A percentile compares a stretch with the other conserved stretches of the same genome.
Evolutionary conservation across 257 asterid species (phyloP).

Genomic region (Fraxinus excelsior): DNA sequence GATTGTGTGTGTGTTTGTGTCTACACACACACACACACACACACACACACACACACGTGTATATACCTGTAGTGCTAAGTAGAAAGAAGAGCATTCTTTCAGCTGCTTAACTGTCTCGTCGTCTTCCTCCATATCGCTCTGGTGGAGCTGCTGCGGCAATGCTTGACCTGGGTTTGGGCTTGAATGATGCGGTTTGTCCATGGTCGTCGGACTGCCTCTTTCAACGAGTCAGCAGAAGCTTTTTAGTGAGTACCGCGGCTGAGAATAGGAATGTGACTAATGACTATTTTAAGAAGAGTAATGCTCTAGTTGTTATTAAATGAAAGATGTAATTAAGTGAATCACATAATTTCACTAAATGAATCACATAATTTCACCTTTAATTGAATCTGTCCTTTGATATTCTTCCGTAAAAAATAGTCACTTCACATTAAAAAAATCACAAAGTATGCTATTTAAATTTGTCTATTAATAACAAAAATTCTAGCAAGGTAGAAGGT

Average conservation of each 20-base stretch:
- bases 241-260: not conserved
- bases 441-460: too few relatives aligned
- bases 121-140: constrained; percentile 58
- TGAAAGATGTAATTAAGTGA: too few relatives aligned
- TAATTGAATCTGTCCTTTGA: too few relatives aligned
- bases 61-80: constrained; percentile 68
- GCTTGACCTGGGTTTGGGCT: constrained; percentile 22
- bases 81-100: constrained; percentile 65
- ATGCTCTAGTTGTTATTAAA: too few relatives aligned
- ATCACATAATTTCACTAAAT: too few relatives aligned
- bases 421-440: too few relatives aligned
- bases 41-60: not conserved
- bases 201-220: not conserved
- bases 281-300: too few relatives aligned
- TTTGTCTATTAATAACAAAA: too few relatives aligned
- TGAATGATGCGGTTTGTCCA: constrained; percentile 24
- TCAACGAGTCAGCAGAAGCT: not conserved
- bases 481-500: too few relatives aligned
- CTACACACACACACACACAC: not conserved
- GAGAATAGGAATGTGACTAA: not conserved
- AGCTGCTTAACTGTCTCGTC: constrained; percentile 79
- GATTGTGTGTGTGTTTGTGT: not conserved
- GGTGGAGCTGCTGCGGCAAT: constrained; percentile 40
- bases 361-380: too few relatives aligned
- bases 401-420: too few relatives aligned